Evolutionary conservation across 2,329 filamentous ascomycete genomes (phyloP).

Genomic region (Alternaria gansuensis): DNA sequence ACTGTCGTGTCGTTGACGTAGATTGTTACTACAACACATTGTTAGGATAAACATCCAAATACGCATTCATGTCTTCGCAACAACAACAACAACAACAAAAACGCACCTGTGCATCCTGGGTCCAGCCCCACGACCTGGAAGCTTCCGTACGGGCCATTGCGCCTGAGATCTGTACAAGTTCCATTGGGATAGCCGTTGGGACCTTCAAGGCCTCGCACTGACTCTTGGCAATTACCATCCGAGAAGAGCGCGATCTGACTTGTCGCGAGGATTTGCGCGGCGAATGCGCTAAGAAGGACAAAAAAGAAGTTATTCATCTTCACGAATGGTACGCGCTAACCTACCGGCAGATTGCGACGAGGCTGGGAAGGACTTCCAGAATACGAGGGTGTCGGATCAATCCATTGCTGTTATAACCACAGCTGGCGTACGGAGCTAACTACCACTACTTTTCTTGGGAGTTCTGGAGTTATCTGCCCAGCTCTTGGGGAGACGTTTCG

Average conservation of each 20-base stretch:
- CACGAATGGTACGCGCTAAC: neutral
- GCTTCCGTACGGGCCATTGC: constrained; percentile 26
- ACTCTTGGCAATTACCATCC: constrained; percentile 22
- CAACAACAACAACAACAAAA: too few relatives aligned
- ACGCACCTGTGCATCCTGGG: constrained; percentile 36
- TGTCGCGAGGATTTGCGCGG: neutral
- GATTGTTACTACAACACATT: constrained; percentile 8
- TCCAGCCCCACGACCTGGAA: constrained; percentile 40
- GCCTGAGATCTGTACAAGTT: constrained; percentile 27
- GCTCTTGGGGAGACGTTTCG: constrained; percentile 5
- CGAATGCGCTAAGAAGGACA: neutral
- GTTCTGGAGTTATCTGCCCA: constrained; percentile 1
- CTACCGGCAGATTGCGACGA: neutral
- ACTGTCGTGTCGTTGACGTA: constrained; percentile 15
- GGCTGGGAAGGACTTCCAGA: constrained; percentile 2
- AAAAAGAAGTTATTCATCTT: constrained; percentile 8
- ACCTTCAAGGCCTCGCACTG: constrained; percentile 20
- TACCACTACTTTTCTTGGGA: neutral
- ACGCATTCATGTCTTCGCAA: neutral
- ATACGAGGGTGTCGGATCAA: constrained; percentile 7
- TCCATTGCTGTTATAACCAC: constrained; percentile 10
- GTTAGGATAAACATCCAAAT: neutral
- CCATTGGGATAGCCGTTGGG: constrained; percentile 32
- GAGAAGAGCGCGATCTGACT: constrained; percentile 26
- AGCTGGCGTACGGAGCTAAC: neutral